Conservation (phyloP, 179 eudicot species). For the Spinacia oleracea region DNA sequence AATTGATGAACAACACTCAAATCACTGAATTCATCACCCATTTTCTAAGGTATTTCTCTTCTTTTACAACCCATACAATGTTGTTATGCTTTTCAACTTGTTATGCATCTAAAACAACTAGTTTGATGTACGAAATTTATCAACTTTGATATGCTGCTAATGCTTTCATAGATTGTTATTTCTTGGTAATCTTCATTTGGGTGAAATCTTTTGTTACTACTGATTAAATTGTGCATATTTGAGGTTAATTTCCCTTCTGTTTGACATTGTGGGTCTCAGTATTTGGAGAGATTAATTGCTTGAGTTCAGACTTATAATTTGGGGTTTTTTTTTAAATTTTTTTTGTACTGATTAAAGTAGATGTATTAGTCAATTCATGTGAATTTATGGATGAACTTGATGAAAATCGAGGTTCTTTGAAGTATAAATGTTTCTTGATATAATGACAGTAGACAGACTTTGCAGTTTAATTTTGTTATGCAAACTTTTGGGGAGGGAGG, state of each 20-base stretch:
- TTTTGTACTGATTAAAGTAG: neutral
- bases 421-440: neutral
- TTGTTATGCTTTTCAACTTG: neutral
- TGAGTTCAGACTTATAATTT: neutral
- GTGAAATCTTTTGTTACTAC: too few relatives aligned
- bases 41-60: neutral
- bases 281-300: too few relatives aligned
- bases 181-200: neutral
- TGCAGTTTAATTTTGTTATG: neutral
- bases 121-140: neutral
- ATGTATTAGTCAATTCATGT: neutral
- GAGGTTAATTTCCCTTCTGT: neutral
- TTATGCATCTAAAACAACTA: neutral
- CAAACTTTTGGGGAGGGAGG: neutral
- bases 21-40: neutral
- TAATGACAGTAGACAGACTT: neutral
- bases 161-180: neutral
- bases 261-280: neutral
- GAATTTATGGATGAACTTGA: neutral
- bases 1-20: too few relatives aligned
- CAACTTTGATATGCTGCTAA: neutral
- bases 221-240: neutral
- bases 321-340: neutral
- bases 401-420: neutral
- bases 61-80: too few relatives aligned